Conservation (phyloP, 1,284 basidiomycete species). For the Trametes polyzona region DNA sequence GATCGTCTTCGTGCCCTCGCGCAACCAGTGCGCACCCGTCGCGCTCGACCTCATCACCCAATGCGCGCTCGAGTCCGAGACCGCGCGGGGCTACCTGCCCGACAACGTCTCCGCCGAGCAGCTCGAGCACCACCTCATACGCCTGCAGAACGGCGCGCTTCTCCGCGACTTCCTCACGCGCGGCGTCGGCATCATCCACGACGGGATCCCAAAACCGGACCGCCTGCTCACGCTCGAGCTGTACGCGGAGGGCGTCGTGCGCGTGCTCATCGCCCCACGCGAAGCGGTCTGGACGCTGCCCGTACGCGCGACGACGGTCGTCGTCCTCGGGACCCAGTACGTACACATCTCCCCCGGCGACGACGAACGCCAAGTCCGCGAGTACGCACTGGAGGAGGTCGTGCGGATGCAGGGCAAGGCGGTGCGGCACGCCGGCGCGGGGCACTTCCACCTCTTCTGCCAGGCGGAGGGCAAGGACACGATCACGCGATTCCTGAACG, state of each 20-base stretch:
- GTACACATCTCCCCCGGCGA: slow-evolving; percentile 49
- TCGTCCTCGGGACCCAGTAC: slow-evolving; percentile 95
- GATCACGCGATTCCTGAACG: slow-evolving; percentile 80
- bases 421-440: slow-evolving; percentile 60
- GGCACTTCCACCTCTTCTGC: slow-evolving; percentile 86
- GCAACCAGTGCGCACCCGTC: slow-evolving; percentile 76
- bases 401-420: slow-evolving; percentile 92
- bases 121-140: slow-evolving; percentile 63
- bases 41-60: slow-evolving; percentile 89
- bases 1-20: slow-evolving; percentile 92
- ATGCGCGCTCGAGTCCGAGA: slow-evolving; percentile 78
- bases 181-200: slow-evolving; percentile 89
- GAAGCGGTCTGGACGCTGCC: slow-evolving; percentile 90
- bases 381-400: slow-evolving; percentile 84
- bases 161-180: slow-evolving; percentile 82
- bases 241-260: slow-evolving; percentile 80
- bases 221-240: slow-evolving; percentile 82
- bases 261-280: slow-evolving; percentile 83
- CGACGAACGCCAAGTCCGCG: slow-evolving; percentile 72
- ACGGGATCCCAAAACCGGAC: slow-evolving; percentile 73
- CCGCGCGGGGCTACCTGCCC: slow-evolving; percentile 74
- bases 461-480: slow-evolving; percentile 82
- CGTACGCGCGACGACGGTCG: slow-evolving; percentile 77
- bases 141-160: slow-evolving; percentile 62
- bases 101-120: slow-evolving; percentile 54